Evolutionary conservation across 1,139 yeast genomes (phyloP), one percentile per base, ranked within the genome.

Genomic region (Kodamaea fungicola): DNA sequence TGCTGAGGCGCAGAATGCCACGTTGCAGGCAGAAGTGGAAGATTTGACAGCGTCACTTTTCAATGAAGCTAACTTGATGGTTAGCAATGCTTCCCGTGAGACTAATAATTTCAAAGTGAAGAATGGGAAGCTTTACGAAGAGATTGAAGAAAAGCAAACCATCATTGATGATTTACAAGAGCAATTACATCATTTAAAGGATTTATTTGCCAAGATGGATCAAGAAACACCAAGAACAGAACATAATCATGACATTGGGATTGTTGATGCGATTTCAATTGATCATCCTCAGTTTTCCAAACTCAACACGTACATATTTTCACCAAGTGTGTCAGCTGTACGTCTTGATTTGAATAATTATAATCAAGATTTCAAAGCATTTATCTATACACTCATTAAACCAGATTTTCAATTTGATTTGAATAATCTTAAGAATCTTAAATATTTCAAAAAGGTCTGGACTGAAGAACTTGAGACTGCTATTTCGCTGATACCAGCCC

Each of bases 41-140:
- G 95, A 86, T 32, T 64, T 87, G 38, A 76, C 88, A 1, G 87
- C 81, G 2, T 78, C 88, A 2, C 61, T 86, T 31, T 86, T 86
- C 55, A 82, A 78, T 49, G 92, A 85, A 53, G 95, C 95, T 13
- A 85, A 85, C 54, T 71, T 73, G 34, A 84, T 83, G 85, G 95
- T 86, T 9, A 76, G 79, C 42, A 76, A 76, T 46, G 94, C 92
- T 1, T 75, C 82, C 41, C 64, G 74, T 46, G 83, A 78, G 47
- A 71, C 79, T 8, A 69, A 75, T 49, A 75, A 71, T 37, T 67
- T 67, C 43, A 77, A 77, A 45, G 58, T 71, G 31, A 71, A 74
- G 44, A 82, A 80, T 50, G 63, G 70, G 36, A 80, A 77, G 49
- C 62, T 90, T 34, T 63, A 74, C 28, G 83, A 78, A 42, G 88